Percentiles rank a stretch among this genome's conserved stretches.
These are phyloP conservation scores for Xylaria intraflava DNA, from an alignment of 495 filamentous ascomycete genomes.

Conservation along the genomic window DNA sequence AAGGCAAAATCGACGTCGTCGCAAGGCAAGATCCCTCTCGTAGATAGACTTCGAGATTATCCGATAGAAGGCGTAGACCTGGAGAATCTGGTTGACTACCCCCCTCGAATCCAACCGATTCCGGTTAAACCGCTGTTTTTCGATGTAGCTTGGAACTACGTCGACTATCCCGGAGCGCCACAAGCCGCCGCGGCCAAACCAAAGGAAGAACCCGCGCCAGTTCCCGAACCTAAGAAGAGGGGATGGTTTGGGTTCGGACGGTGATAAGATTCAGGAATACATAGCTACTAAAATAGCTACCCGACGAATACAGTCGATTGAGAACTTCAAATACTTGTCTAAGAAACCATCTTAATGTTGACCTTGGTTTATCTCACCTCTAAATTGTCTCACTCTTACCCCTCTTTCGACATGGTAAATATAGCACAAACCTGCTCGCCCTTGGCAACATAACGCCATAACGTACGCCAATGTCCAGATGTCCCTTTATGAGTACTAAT, in stretches of 20 bases:
- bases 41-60: constrained; percentile 70
- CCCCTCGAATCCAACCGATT: constrained; percentile 71
- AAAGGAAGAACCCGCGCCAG: constrained; percentile 23
- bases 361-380: constrained; percentile 1
- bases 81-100: constrained; percentile 75
- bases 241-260: constrained; percentile 91
- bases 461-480: no score
- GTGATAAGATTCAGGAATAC: constrained; percentile 33
- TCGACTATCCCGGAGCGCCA: constrained; percentile 74
- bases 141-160: constrained; percentile 97
- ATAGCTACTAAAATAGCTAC: neutral
- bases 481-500: neutral
- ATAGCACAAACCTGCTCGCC: constrained; percentile 9
- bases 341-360: neutral
- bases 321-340: neutral
- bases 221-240: constrained; percentile 55
- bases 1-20: constrained; percentile 28
- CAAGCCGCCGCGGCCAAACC: constrained; percentile 22
- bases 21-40: constrained; percentile 42
- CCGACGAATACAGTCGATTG: neutral
- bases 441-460: constrained; percentile 4
- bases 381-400: neutral
- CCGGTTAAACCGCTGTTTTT: constrained; percentile 95
- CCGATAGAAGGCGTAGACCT: constrained; percentile 61
- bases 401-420: constrained; percentile 17